Conservation (phyloP, 2,329 filamentous ascomycete genomes). For the Beauveria bassiana region DNA sequence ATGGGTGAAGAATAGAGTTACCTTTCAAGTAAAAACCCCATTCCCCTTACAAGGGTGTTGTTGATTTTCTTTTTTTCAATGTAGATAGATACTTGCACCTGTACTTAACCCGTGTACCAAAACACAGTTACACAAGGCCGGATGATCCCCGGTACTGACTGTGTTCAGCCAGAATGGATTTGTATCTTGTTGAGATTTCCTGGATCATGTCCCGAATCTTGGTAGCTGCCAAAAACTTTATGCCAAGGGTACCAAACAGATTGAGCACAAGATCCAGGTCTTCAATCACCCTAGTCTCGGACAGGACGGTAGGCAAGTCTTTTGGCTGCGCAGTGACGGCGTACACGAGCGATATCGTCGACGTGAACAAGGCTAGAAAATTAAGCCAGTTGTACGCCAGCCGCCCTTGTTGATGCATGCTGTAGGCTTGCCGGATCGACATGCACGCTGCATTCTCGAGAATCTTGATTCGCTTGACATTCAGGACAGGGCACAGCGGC, state of each 20-base stretch:
- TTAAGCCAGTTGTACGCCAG: constrained; percentile 37
- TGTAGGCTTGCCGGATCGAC: constrained; percentile 34
- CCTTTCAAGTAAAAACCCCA: no score
- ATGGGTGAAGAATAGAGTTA: no score
- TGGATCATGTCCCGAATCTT: background rate
- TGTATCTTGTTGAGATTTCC: background rate
- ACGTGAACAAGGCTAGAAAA: constrained; percentile 33
- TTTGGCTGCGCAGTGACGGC: constrained; percentile 19
- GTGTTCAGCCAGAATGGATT: no score
- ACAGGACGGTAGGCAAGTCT: background rate
- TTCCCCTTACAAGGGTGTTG: no score
- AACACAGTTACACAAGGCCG: no score
- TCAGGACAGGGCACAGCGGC: constrained; percentile 30
- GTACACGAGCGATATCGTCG: constrained; percentile 35
- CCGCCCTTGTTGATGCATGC: constrained; percentile 29
- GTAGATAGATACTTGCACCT: no score
- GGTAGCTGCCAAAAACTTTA: background rate
- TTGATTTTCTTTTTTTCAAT: no score
- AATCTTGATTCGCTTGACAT: constrained; percentile 26
- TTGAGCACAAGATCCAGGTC: background rate
- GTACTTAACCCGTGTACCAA: no score
- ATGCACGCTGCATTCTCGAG: constrained; percentile 32
- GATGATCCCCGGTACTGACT: no score
- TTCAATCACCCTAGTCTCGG: background rate
- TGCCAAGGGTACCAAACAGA: background rate